A percentile compares a stretch with the other conserved stretches of the same genome.
Evolutionary conservation across 768 basidiomycete genomes (phyloP).

Genomic region (Leccinum fibrillosum): DNA sequence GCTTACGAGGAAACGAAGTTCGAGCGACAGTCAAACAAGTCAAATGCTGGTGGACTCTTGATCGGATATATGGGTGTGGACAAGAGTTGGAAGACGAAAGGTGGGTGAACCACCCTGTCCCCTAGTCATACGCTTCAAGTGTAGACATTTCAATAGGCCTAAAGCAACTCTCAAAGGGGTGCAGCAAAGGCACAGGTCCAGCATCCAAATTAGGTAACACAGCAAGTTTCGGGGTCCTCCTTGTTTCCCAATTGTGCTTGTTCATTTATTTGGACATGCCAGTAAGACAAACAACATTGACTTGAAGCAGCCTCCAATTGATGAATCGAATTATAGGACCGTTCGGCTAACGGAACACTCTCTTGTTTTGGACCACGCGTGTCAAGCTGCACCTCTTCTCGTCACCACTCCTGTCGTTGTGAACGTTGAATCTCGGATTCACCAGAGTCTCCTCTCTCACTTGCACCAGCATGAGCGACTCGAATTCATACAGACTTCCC

Average conservation of each 20-base stretch:
- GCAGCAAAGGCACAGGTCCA: too few relatives aligned
- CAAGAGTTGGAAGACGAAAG: not conserved
- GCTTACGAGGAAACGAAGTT: not conserved
- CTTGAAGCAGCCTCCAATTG: not conserved
- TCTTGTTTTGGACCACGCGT: not conserved
- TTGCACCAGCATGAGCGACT: slow-evolving; percentile 12
- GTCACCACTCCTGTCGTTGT: not conserved
- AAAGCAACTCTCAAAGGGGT: too few relatives aligned
- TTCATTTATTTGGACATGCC: slow-evolving; percentile 14
- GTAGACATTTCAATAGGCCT: not conserved
- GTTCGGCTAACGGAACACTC: slow-evolving; percentile 2
- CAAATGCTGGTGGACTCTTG: not conserved
- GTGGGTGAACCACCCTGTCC: not conserved
- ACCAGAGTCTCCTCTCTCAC: slow-evolving; percentile 2
- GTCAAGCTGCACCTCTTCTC: not conserved
- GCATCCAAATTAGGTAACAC: not conserved
- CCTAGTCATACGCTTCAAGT: too few relatives aligned
- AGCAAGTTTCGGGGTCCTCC: slow-evolving; percentile 12
- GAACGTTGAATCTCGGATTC: slow-evolving; percentile 10
- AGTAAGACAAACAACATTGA: slow-evolving; percentile 20
- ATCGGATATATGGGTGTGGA: not conserved
- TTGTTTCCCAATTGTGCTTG: slow-evolving; percentile 6
- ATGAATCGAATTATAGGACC: slow-evolving; percentile 4
- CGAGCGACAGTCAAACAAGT: not conserved
- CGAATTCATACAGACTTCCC: slow-evolving; percentile 8